Conservation (phyloP, 192 early-diverging fungal species). For the Tieghemiomyces parasiticus region DNA sequence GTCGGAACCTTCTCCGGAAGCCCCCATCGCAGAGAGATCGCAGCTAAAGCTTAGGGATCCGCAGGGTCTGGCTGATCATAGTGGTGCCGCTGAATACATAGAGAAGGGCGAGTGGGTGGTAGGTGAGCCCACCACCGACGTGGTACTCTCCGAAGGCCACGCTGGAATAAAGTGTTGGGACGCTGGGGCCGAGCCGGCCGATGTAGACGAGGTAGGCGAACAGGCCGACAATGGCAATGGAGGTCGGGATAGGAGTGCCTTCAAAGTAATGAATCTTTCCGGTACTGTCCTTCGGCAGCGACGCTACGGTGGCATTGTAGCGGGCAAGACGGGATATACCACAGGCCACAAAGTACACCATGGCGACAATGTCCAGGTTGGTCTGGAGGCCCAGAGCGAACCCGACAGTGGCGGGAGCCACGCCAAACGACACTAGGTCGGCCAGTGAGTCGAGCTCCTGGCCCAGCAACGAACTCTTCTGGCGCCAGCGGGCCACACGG, state of each 20-base stretch:
- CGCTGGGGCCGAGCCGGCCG: slow-evolving; percentile 24
- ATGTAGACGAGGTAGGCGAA: slow-evolving; percentile 42
- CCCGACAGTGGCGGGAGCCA: slow-evolving; percentile 69
- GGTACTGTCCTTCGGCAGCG: slow-evolving; percentile 49
- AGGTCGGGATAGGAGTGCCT: slow-evolving; percentile 81
- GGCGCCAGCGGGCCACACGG: slow-evolving; percentile 69
- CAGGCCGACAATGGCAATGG: slow-evolving; percentile 45
- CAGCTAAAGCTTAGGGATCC: slow-evolving; percentile 55
- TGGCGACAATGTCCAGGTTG: slow-evolving; percentile 53
- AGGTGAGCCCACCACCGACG: slow-evolving; percentile 40
- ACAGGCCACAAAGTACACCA: slow-evolving; percentile 77
- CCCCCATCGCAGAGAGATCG: not conserved
- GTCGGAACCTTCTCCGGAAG: too few relatives aligned
- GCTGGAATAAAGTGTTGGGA: too few relatives aligned
- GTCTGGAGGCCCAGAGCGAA: slow-evolving; percentile 78
- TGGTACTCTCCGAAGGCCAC: slow-evolving; percentile 42
- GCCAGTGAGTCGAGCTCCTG: slow-evolving; percentile 84
- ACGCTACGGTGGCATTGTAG: slow-evolving; percentile 79
- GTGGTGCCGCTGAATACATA: slow-evolving; percentile 64
- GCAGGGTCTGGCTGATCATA: slow-evolving; percentile 63
- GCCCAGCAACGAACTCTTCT: slow-evolving; percentile 56
- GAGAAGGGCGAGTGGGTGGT: slow-evolving; percentile 66
- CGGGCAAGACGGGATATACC: slow-evolving; percentile 73
- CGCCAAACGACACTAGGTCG: slow-evolving; percentile 69
- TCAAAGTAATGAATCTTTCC: slow-evolving; percentile 79